Evolutionary conservation across 2,329 filamentous ascomycete genomes (phyloP).

Genomic region (Colletotrichum sp.): DNA sequence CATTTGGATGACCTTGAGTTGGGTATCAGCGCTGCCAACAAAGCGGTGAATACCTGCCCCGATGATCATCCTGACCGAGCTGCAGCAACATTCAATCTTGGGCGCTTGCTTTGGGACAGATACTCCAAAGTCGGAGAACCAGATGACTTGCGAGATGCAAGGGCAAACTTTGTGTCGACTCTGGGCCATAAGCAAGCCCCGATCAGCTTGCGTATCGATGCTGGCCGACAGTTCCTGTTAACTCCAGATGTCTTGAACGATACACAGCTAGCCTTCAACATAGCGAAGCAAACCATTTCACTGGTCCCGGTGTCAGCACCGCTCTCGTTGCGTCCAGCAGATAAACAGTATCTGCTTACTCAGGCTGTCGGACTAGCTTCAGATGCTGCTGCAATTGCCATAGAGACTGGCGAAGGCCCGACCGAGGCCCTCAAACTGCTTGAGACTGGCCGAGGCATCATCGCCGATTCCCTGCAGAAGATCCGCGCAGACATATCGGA

Average conservation of each 20-base stretch:
- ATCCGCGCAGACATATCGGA: conserved; percentile 22
- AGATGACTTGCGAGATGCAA: not conserved
- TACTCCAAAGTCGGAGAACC: not conserved
- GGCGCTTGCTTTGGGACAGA: not conserved
- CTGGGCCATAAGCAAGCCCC: not conserved
- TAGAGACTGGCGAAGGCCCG: conserved; percentile 12
- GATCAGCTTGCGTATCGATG: not conserved
- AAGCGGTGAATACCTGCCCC: rapidly evolving
- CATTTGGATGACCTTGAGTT: not conserved
- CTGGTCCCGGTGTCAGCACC: not conserved
- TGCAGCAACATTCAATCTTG: not conserved
- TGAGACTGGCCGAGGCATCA: conserved; percentile 31
- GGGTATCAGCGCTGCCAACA: not conserved
- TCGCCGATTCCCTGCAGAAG: conserved; percentile 24
- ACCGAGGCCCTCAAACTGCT: conserved; percentile 23
- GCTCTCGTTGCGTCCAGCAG: not conserved
- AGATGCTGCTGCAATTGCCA: conserved; percentile 24
- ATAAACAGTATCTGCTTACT: conserved; percentile 26
- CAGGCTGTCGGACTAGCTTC: conserved; percentile 22
- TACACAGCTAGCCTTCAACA: rapidly evolving
- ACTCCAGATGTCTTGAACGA: not conserved
- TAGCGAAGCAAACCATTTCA: not conserved
- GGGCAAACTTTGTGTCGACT: not conserved
- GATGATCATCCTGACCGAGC: not conserved
- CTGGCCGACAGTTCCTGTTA: rapidly evolving